These are phyloP conservation scores for Lithohypha guttulata DNA, from an alignment of 2,329 filamentous ascomycete species.

Conservation along the genomic window DNA sequence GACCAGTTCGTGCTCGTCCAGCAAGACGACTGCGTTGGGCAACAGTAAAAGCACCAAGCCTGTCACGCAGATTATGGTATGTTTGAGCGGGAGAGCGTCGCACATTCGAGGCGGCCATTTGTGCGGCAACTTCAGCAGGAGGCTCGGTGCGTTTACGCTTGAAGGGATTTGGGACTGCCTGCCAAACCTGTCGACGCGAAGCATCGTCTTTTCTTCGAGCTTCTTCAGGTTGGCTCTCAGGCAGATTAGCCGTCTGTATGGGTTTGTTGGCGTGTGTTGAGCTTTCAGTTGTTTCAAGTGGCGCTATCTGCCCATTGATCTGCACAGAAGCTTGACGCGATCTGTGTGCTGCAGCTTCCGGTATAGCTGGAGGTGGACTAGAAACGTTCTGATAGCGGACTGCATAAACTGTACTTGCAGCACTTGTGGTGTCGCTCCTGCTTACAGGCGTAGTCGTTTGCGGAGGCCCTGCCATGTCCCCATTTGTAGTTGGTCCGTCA, in stretches of 20 bases:
- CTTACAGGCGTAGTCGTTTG: constrained; percentile 45
- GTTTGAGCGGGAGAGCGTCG: constrained; percentile 17
- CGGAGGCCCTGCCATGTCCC: background rate
- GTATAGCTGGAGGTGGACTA: constrained; percentile 36
- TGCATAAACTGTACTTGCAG: constrained; percentile 53
- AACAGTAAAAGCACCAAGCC: constrained; percentile 39
- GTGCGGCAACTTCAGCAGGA: constrained; percentile 49
- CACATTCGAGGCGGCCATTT: constrained; percentile 37
- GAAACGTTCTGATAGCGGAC: constrained; percentile 49
- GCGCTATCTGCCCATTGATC: background rate
- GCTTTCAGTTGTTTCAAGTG: constrained; percentile 2
- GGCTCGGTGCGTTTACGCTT: constrained; percentile 47
- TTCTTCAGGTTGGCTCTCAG: background rate
- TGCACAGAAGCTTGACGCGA: constrained; percentile 1
- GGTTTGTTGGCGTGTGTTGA: constrained; percentile 3
- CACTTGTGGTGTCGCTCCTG: constrained; percentile 50
- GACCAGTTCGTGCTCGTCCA: constrained; percentile 27
- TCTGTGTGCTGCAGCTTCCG: constrained; percentile 12
- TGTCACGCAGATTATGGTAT: constrained; percentile 32
- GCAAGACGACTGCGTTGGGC: constrained; percentile 36
- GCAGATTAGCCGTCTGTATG: background rate
- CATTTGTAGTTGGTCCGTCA: background rate
- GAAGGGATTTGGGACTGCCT: constrained; percentile 46
- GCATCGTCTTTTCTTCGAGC: background rate
- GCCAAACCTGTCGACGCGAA: constrained; percentile 35